Conservation (phyloP, 768 basidiomycete genomes). For the Fomitopsis pulvina region DNA sequence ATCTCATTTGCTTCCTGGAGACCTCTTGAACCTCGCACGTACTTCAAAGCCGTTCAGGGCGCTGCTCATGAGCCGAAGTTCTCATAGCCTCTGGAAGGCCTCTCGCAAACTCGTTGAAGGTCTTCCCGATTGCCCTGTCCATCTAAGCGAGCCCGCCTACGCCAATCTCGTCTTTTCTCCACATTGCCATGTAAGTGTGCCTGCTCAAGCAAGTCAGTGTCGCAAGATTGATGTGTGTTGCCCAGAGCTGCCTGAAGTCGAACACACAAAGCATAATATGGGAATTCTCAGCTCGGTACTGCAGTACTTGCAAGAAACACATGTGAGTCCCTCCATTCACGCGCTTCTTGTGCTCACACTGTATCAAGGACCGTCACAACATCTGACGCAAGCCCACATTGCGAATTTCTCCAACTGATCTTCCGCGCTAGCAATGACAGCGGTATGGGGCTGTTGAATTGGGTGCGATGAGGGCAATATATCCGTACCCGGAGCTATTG, state of each 20-base stretch:
- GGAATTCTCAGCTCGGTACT: slow-evolving; percentile 1
- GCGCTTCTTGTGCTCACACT: neutral
- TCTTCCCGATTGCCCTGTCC: slow-evolving; percentile 12
- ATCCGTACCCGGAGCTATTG: too few relatives aligned
- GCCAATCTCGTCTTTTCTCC: slow-evolving; percentile 13
- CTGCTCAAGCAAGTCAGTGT: neutral
- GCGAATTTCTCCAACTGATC: too few relatives aligned
- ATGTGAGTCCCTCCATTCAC: neutral
- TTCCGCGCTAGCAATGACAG: too few relatives aligned
- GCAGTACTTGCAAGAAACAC: neutral
- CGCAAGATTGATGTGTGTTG: neutral
- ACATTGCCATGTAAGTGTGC: slow-evolving; percentile 11
- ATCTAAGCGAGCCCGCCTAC: slow-evolving; percentile 12
- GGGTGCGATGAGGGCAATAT: too few relatives aligned
- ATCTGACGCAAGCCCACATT: too few relatives aligned
- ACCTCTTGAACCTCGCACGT: slow-evolving; percentile 11
- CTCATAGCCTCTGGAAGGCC: slow-evolving; percentile 7
- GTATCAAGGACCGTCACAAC: neutral
- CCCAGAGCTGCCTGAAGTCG: slow-evolving; percentile 4
- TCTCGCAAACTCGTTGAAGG: slow-evolving; percentile 6
- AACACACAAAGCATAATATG: slow-evolving; percentile 1
- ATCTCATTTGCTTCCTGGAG: slow-evolving; percentile 7
- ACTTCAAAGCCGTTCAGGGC: slow-evolving; percentile 9
- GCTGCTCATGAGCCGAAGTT: slow-evolving; percentile 8
- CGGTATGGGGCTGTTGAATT: too few relatives aligned